phyloP scores from a whole-genome alignment of 75 land plant genomes.

The Cupressus sempervirens region DNA sequence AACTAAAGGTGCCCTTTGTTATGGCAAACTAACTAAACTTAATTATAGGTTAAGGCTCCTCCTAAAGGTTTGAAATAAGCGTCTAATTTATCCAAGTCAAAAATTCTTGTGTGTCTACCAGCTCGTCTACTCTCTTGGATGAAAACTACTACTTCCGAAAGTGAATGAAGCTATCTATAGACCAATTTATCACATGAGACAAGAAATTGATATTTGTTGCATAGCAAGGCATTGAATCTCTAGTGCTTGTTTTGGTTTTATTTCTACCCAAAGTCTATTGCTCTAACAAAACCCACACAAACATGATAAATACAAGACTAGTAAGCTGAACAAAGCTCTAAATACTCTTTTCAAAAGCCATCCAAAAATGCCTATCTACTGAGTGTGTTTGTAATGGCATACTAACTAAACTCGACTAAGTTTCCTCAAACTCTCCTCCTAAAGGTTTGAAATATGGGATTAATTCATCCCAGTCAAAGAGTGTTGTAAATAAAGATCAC shows the following conservation, averaged over 20 bases:
- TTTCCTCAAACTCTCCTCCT: not conserved
- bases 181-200: not conserved
- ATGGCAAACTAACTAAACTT: not conserved
- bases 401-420: not conserved
- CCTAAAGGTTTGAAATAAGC: not conserved
- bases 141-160: not conserved
- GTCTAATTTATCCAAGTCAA: not conserved
- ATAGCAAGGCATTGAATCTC: not conserved
- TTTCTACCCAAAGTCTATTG: no score
- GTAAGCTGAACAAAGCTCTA: not conserved
- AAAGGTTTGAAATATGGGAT: not conserved
- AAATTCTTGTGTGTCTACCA: not conserved
- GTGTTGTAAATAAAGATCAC: not conserved
- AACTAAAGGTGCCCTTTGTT: not conserved
- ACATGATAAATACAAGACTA: not conserved
- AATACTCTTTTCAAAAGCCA: not conserved
- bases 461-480: not conserved
- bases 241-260: not conserved
- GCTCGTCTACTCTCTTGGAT: not conserved
- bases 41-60: not conserved
- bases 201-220: not conserved
- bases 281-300: no score
- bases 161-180: not conserved
- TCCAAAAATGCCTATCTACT: not conserved
- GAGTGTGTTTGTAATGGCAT: not conserved